Evolutionary conservation across 805 yeast genomes (phyloP), one percentile per base, ranked within the genome.

Genomic region (Ogataea pini): DNA sequence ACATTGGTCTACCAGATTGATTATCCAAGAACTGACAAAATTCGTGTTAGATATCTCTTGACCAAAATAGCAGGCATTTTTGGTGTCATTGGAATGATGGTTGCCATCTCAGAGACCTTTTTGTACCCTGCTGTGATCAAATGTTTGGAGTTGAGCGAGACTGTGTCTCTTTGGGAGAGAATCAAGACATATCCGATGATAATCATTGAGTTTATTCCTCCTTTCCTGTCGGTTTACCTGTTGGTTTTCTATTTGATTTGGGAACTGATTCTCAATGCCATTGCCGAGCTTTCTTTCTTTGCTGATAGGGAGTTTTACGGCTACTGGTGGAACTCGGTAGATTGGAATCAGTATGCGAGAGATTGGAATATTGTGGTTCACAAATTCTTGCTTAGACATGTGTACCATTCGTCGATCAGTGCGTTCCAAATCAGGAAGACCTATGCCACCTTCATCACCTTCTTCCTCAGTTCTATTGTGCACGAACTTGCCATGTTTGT

Each of bases 291-390:
- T 32, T 84, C 96, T 13, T 62, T 76, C 44, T 95, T 84, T 69
- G 97, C 89, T 4, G 97, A 94, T 64, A 79, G 99, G 43, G 86
- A 86, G 56, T 94, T 94, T 67, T 94, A 95, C 63, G 92, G 96
- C 3, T 87, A 89, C 37, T 95, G 99, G 99, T 94, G 99, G 99
- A 89, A 91, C 58, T 87, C 95, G 52, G 81, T 85, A 16, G 86
- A 89, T 36, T 94, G 97, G 97, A 87, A 87, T 48, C 91, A 91
- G 63, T 94, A 88, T 65, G 85, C 97, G 9, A 76, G 97, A 55
- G 82, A 86, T 52, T 95, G 99, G 99, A 94, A 94, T 64, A 78
- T 80, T 8, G 97, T 98, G 0, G 98, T 94, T 18, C 97, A 94
- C 65, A 79, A 82, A 60, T 94, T 94, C 57, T 71, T 94, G 50